Evolutionary conservation across 1,284 basidiomycete genomes (phyloP).

Genomic region (Psilocybe mexicana): DNA sequence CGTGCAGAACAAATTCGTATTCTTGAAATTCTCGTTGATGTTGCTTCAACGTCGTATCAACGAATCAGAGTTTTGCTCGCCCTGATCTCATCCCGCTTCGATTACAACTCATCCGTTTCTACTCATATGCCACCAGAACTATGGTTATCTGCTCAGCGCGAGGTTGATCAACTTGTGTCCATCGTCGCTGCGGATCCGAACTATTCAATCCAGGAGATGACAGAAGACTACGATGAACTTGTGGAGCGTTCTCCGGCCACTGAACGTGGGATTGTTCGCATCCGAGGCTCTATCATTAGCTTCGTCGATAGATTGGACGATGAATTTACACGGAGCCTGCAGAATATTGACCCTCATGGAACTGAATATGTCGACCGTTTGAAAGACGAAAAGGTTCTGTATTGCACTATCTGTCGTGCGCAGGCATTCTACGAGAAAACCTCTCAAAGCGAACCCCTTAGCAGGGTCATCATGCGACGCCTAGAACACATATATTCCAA

Average conservation of each 20-base stretch:
- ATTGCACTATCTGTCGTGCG: slow-evolving; percentile 89
- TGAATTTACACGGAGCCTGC: slow-evolving; percentile 96
- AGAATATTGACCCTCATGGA: slow-evolving; percentile 98
- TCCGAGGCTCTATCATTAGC: slow-evolving; percentile 91
- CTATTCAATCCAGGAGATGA: slow-evolving; percentile 87
- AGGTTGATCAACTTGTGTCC: slow-evolving; percentile 86
- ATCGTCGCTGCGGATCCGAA: slow-evolving; percentile 71
- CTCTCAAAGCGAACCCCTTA: slow-evolving; percentile 74
- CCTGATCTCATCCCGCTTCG: slow-evolving; percentile 93
- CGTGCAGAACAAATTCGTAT: slow-evolving; percentile 93
- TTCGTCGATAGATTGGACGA: slow-evolving; percentile 97
- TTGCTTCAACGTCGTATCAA: slow-evolving; percentile 89
- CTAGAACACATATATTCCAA: slow-evolving; percentile 99
- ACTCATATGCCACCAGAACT: slow-evolving; percentile 91
- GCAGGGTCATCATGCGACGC: slow-evolving; percentile 91
- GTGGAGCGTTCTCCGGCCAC: slow-evolving; percentile 82
- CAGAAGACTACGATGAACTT: slow-evolving; percentile 92
- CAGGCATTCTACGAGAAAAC: slow-evolving; percentile 91
- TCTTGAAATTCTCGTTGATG: slow-evolving; percentile 85
- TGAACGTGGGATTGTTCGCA: slow-evolving; percentile 71
- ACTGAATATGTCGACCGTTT: slow-evolving; percentile 97
- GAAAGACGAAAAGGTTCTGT: slow-evolving; percentile 94
- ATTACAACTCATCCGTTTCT: slow-evolving; percentile 90
- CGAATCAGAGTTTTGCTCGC: slow-evolving; percentile 93
- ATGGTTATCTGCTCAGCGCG: slow-evolving; percentile 86